phyloP scores from a whole-genome alignment of 768 basidiomycete species.

The Lentinus brumalis region DNA sequence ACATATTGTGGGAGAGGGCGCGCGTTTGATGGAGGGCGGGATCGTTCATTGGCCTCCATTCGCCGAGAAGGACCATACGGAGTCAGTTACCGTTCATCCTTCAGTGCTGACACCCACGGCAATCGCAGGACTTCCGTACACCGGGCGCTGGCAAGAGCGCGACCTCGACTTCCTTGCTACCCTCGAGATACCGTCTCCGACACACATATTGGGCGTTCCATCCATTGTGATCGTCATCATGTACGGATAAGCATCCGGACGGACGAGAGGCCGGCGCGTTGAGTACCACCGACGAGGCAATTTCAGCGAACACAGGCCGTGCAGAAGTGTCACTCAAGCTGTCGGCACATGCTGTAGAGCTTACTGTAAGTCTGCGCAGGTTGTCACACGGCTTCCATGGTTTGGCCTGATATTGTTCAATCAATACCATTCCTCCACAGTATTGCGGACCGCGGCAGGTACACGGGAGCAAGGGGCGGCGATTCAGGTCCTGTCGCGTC shows the following conservation, averaged over 20 bases:
- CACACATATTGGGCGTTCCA: not conserved
- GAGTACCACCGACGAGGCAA: too few species aligned
- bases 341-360: too few species aligned
- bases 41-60: not conserved
- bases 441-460: not conserved
- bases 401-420: not conserved
- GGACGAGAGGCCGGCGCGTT: too few species aligned
- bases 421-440: not conserved
- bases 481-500: not conserved
- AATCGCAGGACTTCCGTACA: not conserved
- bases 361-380: too few species aligned
- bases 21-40: not conserved
- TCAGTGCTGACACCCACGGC: not conserved
- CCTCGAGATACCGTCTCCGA: not conserved
- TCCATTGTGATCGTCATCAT: too few species aligned
- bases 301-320: too few species aligned
- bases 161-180: not conserved
- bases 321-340: too few species aligned
- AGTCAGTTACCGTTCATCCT: not conserved
- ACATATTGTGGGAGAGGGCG: not conserved
- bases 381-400: not conserved
- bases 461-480: slow-evolving; percentile 6
- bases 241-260: too few species aligned
- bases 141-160: not conserved
- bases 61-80: not conserved